A percentile compares a stretch with the other conserved stretches of the same genome.
Evolutionary conservation across 1,284 basidiomycete genomes (phyloP).

Genomic region (Filobasidium uniguttulatum): DNA sequence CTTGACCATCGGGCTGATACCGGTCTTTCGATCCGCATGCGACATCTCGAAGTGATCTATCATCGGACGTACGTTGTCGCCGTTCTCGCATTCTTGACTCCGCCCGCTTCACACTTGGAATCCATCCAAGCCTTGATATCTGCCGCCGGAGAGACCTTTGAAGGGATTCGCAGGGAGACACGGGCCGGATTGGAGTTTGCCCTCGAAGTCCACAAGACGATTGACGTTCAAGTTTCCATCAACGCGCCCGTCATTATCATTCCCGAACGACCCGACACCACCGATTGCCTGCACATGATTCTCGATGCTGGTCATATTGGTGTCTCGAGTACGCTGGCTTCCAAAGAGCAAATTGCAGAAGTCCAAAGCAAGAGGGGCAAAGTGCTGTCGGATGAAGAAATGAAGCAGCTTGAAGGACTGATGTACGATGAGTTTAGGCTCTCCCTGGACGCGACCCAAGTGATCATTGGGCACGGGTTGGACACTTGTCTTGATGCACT

Average conservation of each 20-base stretch:
- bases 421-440: constrained; percentile 94
- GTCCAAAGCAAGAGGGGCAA: constrained; percentile 75
- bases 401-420: constrained; percentile 70
- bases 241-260: constrained; percentile 96
- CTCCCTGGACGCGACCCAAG: constrained; percentile 78
- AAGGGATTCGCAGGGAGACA: constrained; percentile 89
- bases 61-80: constrained; percentile 89
- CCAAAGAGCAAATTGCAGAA: constrained; percentile 65
- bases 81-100: constrained; percentile 83
- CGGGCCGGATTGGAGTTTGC: constrained; percentile 89
- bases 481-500: constrained; percentile 68
- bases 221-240: constrained; percentile 91
- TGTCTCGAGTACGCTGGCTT: constrained; percentile 76
- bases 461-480: constrained; percentile 77
- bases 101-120: constrained; percentile 87
- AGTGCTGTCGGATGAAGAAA: constrained; percentile 81
- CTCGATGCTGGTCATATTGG: constrained; percentile 96
- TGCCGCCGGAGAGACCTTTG: constrained; percentile 85
- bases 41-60: constrained; percentile 96
- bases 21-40: constrained; percentile 77
- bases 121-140: constrained; percentile 81
- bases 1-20: constrained; percentile 86
- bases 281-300: constrained; percentile 71
- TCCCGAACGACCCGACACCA: constrained; percentile 64
- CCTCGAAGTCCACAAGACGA: constrained; percentile 50